These are phyloP conservation scores for Comarum palustre DNA, from an alignment of 306 rosid genomes.

Conservation along the genomic window DNA sequence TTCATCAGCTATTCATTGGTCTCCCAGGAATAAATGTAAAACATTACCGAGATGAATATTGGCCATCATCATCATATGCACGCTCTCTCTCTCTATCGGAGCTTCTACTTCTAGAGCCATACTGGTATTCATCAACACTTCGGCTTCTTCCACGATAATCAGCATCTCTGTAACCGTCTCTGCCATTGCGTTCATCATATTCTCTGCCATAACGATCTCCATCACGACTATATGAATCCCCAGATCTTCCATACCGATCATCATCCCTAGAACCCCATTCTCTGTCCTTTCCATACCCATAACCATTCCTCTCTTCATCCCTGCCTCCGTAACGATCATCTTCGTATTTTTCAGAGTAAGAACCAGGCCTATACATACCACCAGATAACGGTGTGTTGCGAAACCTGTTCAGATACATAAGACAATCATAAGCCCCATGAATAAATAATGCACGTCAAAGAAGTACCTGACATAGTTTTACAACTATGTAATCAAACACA, in stretches of 20 bases:
- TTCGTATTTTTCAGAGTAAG: conserved; percentile 65
- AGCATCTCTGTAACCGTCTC: conserved; percentile 76
- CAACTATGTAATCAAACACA: neutral
- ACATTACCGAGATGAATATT: conserved; percentile 76
- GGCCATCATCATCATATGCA: conserved; percentile 74
- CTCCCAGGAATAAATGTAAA: neutral
- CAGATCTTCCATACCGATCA: conserved; percentile 50
- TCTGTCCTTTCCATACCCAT: conserved; percentile 80
- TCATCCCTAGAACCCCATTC: conserved; percentile 81
- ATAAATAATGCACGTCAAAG: neutral
- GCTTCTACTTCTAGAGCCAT: conserved; percentile 79
- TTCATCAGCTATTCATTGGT: neutral
- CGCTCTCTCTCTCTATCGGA: conserved; percentile 70
- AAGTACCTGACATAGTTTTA: neutral
- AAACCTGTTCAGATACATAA: conserved; percentile 53
- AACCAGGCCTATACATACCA: conserved; percentile 81
- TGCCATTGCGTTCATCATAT: conserved; percentile 67
- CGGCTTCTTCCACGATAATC: conserved; percentile 81
- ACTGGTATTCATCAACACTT: conserved; percentile 57
- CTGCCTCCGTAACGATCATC: conserved; percentile 64
- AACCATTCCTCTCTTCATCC: conserved; percentile 59
- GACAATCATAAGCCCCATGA: conserved; percentile 6
- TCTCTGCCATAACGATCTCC: conserved; percentile 84
- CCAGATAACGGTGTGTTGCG: conserved; percentile 54
- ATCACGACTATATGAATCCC: conserved; percentile 59